A percentile compares a stretch with the other conserved stretches of the same genome.
Evolutionary conservation across 1,284 basidiomycete genomes (phyloP).

Genomic region (Marasmius tenuissimus): DNA sequence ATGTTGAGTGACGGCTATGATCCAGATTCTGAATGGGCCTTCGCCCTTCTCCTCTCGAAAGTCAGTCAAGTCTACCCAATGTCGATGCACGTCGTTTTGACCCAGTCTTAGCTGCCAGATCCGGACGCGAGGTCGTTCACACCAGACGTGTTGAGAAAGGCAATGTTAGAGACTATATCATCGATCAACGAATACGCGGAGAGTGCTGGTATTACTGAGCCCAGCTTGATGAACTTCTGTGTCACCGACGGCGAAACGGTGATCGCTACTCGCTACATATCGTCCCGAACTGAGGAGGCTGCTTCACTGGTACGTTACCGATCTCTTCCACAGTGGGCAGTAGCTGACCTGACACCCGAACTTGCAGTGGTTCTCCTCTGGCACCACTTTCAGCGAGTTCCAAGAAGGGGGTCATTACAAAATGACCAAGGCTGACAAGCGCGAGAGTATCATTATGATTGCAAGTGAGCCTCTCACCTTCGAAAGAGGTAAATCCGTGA

Average conservation of each 20-base stretch:
- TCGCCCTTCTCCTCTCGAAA: slow-evolving; percentile 87
- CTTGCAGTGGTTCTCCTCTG: slow-evolving; percentile 88
- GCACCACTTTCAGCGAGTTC: slow-evolving; percentile 92
- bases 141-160: slow-evolving; percentile 63
- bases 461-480: slow-evolving; percentile 93
- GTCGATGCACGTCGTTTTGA: slow-evolving; percentile 9
- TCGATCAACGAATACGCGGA: slow-evolving; percentile 78
- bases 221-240: slow-evolving; percentile 94
- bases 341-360: slow-evolving; percentile 8
- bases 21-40: slow-evolving; percentile 94
- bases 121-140: slow-evolving; percentile 72
- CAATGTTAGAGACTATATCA: slow-evolving; percentile 86
- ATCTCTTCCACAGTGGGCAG: neutral
- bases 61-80: slow-evolving; percentile 34
- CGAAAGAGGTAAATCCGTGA: slow-evolving; percentile 69
- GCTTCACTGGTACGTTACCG: slow-evolving; percentile 71
- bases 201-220: slow-evolving; percentile 74
- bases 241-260: slow-evolving; percentile 94
- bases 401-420: slow-evolving; percentile 86
- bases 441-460: slow-evolving; percentile 94
- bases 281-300: slow-evolving; percentile 88
- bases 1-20: slow-evolving; percentile 3
- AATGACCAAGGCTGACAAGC: slow-evolving; percentile 95
- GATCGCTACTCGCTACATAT: slow-evolving; percentile 93
- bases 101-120: slow-evolving; percentile 67